phyloP scores from a whole-genome alignment of 768 basidiomycete genomes.

The Cantharellus cinnabarinus region DNA sequence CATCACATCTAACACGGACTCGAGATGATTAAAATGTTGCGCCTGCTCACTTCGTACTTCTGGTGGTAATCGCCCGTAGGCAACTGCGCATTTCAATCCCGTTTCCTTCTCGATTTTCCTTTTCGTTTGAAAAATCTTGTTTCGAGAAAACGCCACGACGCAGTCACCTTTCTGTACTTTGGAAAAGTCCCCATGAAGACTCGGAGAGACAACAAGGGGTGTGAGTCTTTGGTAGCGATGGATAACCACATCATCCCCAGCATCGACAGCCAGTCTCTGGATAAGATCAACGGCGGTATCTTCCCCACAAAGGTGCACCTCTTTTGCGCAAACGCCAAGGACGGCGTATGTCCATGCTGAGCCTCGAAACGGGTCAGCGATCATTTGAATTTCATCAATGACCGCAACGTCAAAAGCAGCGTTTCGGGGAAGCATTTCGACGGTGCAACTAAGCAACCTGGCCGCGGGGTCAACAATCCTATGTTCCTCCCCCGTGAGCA shows the following conservation, averaged over 20 bases:
- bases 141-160: slow-evolving; percentile 66
- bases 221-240: slow-evolving; percentile 75
- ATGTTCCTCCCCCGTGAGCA: slow-evolving; percentile 82
- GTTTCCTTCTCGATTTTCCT: slow-evolving; percentile 46
- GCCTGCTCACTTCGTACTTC: slow-evolving; percentile 88
- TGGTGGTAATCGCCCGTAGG: slow-evolving; percentile 81
- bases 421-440: slow-evolving; percentile 60
- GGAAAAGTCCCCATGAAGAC: slow-evolving; percentile 38
- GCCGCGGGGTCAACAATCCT: slow-evolving; percentile 41
- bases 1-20: slow-evolving; percentile 71
- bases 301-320: slow-evolving; percentile 91
- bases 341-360: slow-evolving; percentile 68
- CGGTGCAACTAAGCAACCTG: slow-evolving; percentile 58
- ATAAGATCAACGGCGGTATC: slow-evolving; percentile 78
- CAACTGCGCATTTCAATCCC: slow-evolving; percentile 68
- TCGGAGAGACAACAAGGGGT: slow-evolving; percentile 47
- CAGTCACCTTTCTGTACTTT: slow-evolving; percentile 69
- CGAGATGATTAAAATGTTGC: slow-evolving; percentile 67
- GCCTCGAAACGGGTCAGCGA: slow-evolving; percentile 61
- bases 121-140: slow-evolving; percentile 59
- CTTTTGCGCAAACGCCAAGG: slow-evolving; percentile 50
- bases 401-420: slow-evolving; percentile 56
- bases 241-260: slow-evolving; percentile 66
- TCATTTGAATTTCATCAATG: slow-evolving; percentile 94
- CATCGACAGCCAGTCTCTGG: slow-evolving; percentile 38